Conservation (phyloP, 345 rosid genomes). For the Alliaria petiolata region DNA sequence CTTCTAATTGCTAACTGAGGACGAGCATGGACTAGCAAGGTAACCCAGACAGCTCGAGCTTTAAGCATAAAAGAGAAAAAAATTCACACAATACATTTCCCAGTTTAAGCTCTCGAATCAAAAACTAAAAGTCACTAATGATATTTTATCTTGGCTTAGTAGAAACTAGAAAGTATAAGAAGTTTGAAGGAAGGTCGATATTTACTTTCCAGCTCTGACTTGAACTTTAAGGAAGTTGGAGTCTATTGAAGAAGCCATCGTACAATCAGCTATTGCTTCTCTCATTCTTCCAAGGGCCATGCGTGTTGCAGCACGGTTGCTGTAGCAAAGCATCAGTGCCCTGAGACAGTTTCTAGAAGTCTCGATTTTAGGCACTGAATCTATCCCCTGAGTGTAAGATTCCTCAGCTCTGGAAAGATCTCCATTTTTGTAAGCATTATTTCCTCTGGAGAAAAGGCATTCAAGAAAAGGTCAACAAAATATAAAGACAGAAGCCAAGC, state of each 20-base stretch:
- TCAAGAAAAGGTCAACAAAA: slow-evolving; percentile 13
- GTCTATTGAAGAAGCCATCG: slow-evolving; percentile 74
- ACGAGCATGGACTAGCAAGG: slow-evolving; percentile 6
- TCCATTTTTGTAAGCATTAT: slow-evolving; percentile 76
- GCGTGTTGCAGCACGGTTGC: slow-evolving; percentile 92
- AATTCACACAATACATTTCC: slow-evolving; percentile 1
- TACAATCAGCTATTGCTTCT: slow-evolving; percentile 85
- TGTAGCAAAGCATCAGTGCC: slow-evolving; percentile 89
- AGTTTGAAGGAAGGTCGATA: slow-evolving; percentile 12
- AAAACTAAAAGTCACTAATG: neutral
- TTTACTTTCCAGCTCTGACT: slow-evolving; percentile 92
- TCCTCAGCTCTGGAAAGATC: slow-evolving; percentile 82
- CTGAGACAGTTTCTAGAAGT: slow-evolving; percentile 73
- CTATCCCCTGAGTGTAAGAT: slow-evolving; percentile 73
- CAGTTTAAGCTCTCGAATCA: slow-evolving; percentile 12
- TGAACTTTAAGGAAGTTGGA: slow-evolving; percentile 79
- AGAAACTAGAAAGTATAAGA: slow-evolving; percentile 16
- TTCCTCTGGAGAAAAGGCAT: slow-evolving; percentile 61
- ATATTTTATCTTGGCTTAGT: neutral
- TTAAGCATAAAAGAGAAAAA: neutral
- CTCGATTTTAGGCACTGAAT: slow-evolving; percentile 60
- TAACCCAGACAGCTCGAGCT: neutral
- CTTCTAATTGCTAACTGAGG: slow-evolving; percentile 8
- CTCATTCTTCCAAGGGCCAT: slow-evolving; percentile 89
- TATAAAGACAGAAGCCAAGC: neutral